Conservation (phyloP, 2,329 filamentous ascomycete species). For the Arthrobotrys pseudoclavata region DNA sequence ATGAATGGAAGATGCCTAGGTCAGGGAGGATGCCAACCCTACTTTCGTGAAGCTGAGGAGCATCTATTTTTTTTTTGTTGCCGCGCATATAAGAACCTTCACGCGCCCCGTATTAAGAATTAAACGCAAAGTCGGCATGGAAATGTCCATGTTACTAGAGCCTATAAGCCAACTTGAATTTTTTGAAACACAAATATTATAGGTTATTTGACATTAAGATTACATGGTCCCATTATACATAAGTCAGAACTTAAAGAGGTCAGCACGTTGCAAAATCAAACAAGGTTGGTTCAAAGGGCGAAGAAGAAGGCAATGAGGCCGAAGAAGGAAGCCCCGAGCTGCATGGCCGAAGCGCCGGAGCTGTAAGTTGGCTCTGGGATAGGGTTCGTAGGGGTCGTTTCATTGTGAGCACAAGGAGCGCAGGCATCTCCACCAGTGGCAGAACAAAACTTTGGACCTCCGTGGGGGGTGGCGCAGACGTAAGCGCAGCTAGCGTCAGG, state of each 20-base stretch:
- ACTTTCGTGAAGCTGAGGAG: too few species aligned
- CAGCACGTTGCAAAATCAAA: background rate
- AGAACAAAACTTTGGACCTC: slow-evolving; percentile 26
- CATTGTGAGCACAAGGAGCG: slow-evolving; percentile 2
- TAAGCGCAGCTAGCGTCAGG: slow-evolving; percentile 8
- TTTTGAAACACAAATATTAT: too few species aligned
- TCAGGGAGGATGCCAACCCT: too few species aligned
- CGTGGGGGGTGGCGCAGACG: slow-evolving; percentile 13
- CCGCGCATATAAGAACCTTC: too few species aligned
- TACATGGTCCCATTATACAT: background rate
- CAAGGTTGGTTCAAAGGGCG: background rate
- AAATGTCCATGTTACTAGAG: too few species aligned
- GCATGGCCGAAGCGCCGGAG: slow-evolving; percentile 26
- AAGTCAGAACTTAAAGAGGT: background rate
- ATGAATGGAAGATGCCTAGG: too few species aligned
- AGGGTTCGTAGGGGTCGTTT: background rate
- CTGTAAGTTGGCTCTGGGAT: slow-evolving; percentile 31
- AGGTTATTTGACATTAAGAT: background rate
- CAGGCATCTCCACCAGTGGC: slow-evolving; percentile 9
- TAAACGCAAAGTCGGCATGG: too few species aligned
- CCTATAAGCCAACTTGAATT: too few species aligned
- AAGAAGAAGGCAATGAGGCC: slow-evolving; percentile 22
- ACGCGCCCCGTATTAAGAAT: too few species aligned
- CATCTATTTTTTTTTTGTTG: too few species aligned
- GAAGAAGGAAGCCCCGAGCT: slow-evolving; percentile 7